Percentiles rank a stretch among this genome's conserved stretches.
These are phyloP conservation scores for Serendipita sp. DNA, from an alignment of 768 basidiomycete species.

Conservation along the genomic window DNA sequence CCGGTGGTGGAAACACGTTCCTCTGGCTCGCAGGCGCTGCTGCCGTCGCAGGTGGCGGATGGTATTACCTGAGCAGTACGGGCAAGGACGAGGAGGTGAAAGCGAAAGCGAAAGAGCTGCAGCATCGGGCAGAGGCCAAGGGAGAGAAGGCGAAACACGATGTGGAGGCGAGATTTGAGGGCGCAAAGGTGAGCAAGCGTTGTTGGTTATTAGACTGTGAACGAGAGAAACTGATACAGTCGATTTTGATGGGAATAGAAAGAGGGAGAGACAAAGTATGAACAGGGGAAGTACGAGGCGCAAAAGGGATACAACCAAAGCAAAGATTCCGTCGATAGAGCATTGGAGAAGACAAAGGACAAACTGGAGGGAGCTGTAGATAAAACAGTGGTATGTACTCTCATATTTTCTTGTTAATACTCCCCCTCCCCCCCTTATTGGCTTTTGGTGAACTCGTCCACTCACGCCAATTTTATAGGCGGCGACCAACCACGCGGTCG, in stretches of 20 bases:
- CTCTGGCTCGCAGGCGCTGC: not conserved
- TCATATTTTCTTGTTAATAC: not conserved
- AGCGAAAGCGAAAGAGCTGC: conserved; percentile 1
- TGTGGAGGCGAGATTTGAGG: not conserved
- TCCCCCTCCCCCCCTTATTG: not conserved
- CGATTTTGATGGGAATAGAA: not conserved
- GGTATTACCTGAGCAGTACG: not conserved
- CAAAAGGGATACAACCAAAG: not conserved
- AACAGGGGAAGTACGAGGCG: not conserved
- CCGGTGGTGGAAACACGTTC: not conserved
- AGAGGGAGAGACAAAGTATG: not conserved
- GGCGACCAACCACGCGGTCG: not conserved
- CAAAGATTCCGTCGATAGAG: not conserved
- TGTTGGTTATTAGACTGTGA: not conserved
- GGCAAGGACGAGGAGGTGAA: conserved; percentile 5
- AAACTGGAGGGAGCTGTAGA: not conserved
- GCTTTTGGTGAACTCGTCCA: no score
- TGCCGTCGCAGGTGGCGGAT: conserved; percentile 1
- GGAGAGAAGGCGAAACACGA: not conserved
- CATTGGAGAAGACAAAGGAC: not conserved
- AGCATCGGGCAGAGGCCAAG: not conserved
- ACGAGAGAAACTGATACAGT: not conserved
- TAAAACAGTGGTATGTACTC: not conserved
- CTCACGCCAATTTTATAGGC: no score
- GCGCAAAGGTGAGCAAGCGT: not conserved